Conservation (phyloP, 2,329 filamentous ascomycete genomes). For the Penicillium sp. region DNA sequence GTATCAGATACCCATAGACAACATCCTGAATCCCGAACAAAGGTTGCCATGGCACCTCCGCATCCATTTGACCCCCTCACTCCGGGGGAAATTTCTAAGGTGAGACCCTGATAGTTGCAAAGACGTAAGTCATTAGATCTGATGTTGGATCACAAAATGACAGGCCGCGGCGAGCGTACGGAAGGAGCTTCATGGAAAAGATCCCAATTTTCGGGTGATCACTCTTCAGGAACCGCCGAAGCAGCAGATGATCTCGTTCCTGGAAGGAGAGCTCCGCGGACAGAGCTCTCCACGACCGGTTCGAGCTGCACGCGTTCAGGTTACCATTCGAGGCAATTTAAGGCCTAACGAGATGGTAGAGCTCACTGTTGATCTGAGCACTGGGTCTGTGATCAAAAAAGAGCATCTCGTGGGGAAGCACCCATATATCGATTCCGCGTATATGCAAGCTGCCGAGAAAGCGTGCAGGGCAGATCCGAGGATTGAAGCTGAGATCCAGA, state of each 20-base stretch:
- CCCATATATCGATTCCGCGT: conserved; percentile 38
- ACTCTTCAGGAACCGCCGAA: conserved; percentile 56
- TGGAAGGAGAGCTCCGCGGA: conserved; percentile 48
- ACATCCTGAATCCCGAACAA: not conserved
- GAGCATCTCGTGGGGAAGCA: conserved; percentile 29
- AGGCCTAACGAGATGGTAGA: conserved; percentile 26
- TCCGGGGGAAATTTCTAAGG: conserved; percentile 34
- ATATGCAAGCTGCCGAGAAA: conserved; percentile 53
- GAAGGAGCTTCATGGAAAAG: conserved; percentile 35
- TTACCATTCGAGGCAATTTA: conserved; percentile 12
- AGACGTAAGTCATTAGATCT: not conserved
- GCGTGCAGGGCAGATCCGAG: conserved; percentile 49
- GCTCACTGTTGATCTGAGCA: conserved; percentile 27
- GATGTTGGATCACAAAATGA: conserved; percentile 14
- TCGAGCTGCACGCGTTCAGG: conserved; percentile 47
- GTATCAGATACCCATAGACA: not conserved
- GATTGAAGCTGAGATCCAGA: conserved; percentile 45
- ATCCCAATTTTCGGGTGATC: conserved; percentile 52
- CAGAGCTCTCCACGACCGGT: conserved; percentile 27
- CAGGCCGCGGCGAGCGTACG: conserved; percentile 36
- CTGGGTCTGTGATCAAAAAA: conserved; percentile 11
- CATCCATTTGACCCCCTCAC: conserved; percentile 38
- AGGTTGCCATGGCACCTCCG: conserved; percentile 19
- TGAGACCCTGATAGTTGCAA: conserved; percentile 6
- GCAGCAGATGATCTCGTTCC: conserved; percentile 48